These are phyloP conservation scores for Phlyctochytrium arcticum DNA, from an alignment of 192 early-diverging fungal genomes.

Conservation along the genomic window DNA sequence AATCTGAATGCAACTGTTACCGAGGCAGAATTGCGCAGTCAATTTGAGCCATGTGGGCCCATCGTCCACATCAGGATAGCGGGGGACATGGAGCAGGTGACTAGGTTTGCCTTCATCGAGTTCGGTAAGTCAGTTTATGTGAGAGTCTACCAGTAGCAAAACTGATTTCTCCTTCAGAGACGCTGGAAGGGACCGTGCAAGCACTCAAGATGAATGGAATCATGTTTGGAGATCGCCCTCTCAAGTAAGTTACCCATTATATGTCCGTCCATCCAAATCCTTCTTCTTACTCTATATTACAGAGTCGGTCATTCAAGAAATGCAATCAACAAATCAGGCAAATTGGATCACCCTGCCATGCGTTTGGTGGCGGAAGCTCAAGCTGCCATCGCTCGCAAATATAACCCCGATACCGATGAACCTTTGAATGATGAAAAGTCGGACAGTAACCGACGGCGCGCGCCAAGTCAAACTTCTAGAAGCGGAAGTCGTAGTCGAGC, in stretches of 20 bases:
- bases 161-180: constrained; percentile 22
- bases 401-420: constrained; percentile 8
- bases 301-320: constrained; percentile 75
- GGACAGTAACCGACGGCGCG: neutral
- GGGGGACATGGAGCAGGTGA: constrained; percentile 61
- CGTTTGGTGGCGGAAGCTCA: constrained; percentile 51
- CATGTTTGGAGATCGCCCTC: constrained; percentile 55
- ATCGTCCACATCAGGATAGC: constrained; percentile 74
- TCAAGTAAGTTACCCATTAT: constrained; percentile 45
- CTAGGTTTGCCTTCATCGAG: constrained; percentile 76
- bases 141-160: neutral
- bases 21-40: constrained; percentile 60
- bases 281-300: neutral
- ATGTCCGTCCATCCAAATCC: neutral
- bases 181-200: constrained; percentile 45
- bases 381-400: constrained; percentile 36
- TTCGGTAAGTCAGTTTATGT: constrained; percentile 43
- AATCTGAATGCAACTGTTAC: constrained; percentile 54
- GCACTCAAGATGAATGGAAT: constrained; percentile 65
- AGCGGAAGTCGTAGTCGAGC: neutral
- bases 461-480: neutral
- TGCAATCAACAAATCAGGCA: constrained; percentile 64
- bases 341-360: constrained; percentile 47
- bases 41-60: constrained; percentile 60
- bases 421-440: neutral